phyloP scores from a whole-genome alignment of 2,329 filamentous ascomycete genomes.

The Fusarium subglutinans region DNA sequence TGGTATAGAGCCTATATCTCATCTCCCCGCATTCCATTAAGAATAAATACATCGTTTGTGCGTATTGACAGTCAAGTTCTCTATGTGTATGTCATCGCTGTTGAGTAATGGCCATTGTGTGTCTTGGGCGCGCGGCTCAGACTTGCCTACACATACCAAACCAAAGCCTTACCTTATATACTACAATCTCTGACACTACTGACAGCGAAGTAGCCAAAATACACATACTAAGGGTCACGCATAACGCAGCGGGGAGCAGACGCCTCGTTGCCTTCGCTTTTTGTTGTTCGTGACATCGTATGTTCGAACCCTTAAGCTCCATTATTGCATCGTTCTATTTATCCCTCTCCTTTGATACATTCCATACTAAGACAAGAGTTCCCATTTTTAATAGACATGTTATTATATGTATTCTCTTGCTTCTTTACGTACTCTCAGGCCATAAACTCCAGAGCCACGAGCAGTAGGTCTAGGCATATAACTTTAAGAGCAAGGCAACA shows the following conservation, averaged over 20 bases:
- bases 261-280: background rate
- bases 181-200: background rate
- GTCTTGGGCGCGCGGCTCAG: background rate
- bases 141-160: background rate
- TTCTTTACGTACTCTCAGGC: fast-evolving
- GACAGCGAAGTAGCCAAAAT: background rate
- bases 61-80: fast-evolving
- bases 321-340: background rate
- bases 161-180: background rate
- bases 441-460: fast-evolving
- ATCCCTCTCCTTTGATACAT: background rate
- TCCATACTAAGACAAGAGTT: fast-evolving
- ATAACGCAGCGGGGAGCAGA: background rate
- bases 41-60: too few species aligned
- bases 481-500: background rate
- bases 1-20: background rate
- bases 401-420: fast-evolving
- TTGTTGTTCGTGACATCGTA: background rate
- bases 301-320: background rate
- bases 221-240: background rate
- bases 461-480: background rate
- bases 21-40: background rate
- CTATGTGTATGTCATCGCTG: too few species aligned
- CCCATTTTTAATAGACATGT: fast-evolving
- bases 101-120: background rate